Evolutionary conservation across 345 rosid species (phyloP).

Genomic region (Populus simonii): DNA sequence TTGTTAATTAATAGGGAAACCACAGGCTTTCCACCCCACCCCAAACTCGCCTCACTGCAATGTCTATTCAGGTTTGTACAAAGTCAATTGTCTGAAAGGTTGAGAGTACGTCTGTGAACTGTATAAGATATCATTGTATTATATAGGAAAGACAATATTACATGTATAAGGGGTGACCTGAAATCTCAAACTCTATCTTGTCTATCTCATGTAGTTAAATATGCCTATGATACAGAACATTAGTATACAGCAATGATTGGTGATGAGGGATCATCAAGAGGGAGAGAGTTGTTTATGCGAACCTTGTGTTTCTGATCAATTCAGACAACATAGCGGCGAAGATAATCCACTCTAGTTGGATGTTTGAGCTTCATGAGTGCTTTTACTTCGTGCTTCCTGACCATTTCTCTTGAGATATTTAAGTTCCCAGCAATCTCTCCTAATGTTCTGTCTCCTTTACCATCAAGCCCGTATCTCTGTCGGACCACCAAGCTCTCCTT

Average conservation of each 20-base stretch:
- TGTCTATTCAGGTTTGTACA: not conserved
- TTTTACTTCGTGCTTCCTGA: conserved; percentile 90
- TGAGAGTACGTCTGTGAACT: not conserved
- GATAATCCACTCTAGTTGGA: conserved; percentile 81
- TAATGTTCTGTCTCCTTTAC: conserved; percentile 86
- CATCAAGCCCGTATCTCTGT: conserved; percentile 90
- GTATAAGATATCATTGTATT: not conserved
- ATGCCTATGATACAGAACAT: conserved; percentile 26
- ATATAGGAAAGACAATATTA: not conserved
- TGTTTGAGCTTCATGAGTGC: conserved; percentile 97
- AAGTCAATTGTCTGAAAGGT: not conserved
- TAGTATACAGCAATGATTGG: conserved; percentile 7
- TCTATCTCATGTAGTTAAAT: conserved; percentile 16
- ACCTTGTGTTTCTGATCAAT: conserved; percentile 1
- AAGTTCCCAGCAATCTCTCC: conserved; percentile 93
- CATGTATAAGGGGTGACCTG: conserved; percentile 7
- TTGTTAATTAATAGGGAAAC: no score
- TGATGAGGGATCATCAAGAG: not conserved
- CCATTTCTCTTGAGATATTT: conserved; percentile 96
- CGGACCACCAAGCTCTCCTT: conserved; percentile 93
- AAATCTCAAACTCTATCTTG: conserved; percentile 10
- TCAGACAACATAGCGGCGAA: conserved; percentile 67
- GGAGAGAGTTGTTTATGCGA: conserved; percentile 7
- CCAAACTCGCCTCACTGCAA: no score
- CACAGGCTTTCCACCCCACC: no score